Evolutionary conservation across 495 filamentous ascomycete genomes (phyloP).

Genomic region (Trichocladium antarcticum): DNA sequence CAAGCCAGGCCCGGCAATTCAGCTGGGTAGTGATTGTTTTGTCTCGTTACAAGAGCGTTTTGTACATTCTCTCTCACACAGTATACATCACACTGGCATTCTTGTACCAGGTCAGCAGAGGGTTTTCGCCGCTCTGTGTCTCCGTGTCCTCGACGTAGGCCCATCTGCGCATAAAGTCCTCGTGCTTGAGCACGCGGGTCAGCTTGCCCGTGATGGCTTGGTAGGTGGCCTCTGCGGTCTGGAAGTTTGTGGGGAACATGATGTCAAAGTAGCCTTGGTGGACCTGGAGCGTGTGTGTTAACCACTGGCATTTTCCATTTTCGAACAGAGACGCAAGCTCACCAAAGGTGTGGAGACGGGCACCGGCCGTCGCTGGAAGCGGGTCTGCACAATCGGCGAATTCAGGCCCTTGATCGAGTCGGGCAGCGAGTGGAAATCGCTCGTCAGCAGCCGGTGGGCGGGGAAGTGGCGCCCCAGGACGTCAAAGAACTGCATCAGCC

Average conservation of each 20-base stretch:
- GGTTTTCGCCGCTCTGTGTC: slow-evolving; percentile 85
- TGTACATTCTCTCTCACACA: slow-evolving; percentile 34
- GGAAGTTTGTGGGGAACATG: slow-evolving; percentile 93
- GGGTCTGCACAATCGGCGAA: slow-evolving; percentile 90
- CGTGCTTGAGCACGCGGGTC: slow-evolving; percentile 71
- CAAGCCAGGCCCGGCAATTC: no score
- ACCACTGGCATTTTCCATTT: no score
- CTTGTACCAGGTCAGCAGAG: slow-evolving; percentile 84
- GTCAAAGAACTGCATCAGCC: slow-evolving; percentile 93
- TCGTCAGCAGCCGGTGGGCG: slow-evolving; percentile 73
- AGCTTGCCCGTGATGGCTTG: slow-evolving; percentile 82
- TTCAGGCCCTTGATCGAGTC: slow-evolving; percentile 73
- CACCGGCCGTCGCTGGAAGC: slow-evolving; percentile 73
- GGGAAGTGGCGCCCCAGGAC: slow-evolving; percentile 79
- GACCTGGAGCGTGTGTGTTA: slow-evolving; percentile 50
- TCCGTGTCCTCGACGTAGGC: slow-evolving; percentile 81
- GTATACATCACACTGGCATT: slow-evolving; percentile 85
- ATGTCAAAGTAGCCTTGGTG: slow-evolving; percentile 99
- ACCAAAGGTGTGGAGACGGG: slow-evolving; percentile 87
- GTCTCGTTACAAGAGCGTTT: background rate
- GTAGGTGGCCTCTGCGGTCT: slow-evolving; percentile 78
- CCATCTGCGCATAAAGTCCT: slow-evolving; percentile 82
- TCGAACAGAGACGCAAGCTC: slow-evolving; percentile 27
- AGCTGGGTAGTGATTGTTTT: no score
- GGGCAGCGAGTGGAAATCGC: slow-evolving; percentile 80